Percentiles rank a stretch among this genome's conserved stretches.
Conservation (phyloP, 257 asterid species). For the Thymus mandschuricus region DNA sequence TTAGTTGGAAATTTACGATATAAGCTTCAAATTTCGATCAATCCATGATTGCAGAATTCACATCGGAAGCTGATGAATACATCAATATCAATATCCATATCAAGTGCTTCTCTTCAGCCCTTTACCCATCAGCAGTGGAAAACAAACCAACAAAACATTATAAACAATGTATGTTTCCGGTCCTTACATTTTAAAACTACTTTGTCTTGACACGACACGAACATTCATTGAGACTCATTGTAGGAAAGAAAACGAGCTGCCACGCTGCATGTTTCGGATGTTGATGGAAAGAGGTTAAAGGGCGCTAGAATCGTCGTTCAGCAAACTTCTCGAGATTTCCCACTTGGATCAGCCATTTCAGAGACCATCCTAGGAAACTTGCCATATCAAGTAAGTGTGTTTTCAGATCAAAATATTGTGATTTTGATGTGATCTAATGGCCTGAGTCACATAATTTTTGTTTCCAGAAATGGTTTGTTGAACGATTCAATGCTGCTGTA, state of each 20-base stretch:
- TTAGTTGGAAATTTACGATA: not conserved
- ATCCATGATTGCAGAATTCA: conserved; percentile 35
- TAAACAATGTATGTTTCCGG: conserved; percentile 38
- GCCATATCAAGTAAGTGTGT: conserved; percentile 49
- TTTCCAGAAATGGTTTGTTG: conserved; percentile 53
- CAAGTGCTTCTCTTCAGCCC: conserved; percentile 61
- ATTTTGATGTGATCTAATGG: not conserved
- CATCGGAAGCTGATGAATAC: conserved; percentile 33
- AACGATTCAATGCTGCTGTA: conserved; percentile 71
- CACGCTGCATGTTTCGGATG: conserved; percentile 50
- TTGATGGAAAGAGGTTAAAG: conserved; percentile 41
- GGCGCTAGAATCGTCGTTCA: conserved; percentile 48
- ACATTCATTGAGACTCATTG: not conserved
- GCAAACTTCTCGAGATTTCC: conserved; percentile 63
- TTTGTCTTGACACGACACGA: not conserved
- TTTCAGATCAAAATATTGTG: not conserved
- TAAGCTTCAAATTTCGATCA: not conserved
- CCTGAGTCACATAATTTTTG: not conserved
- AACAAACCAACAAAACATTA: conserved; percentile 37
- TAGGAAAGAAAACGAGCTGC: conserved; percentile 61
- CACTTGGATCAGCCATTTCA: conserved; percentile 60
- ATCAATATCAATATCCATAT: conserved; percentile 10
- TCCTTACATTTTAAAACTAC: not conserved
- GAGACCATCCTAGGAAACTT: conserved; percentile 46
- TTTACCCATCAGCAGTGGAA: conserved; percentile 55